Base-by-base conservation (phyloP, 352 stramenopile genomes). In the Globisporangium splendens region DNA sequence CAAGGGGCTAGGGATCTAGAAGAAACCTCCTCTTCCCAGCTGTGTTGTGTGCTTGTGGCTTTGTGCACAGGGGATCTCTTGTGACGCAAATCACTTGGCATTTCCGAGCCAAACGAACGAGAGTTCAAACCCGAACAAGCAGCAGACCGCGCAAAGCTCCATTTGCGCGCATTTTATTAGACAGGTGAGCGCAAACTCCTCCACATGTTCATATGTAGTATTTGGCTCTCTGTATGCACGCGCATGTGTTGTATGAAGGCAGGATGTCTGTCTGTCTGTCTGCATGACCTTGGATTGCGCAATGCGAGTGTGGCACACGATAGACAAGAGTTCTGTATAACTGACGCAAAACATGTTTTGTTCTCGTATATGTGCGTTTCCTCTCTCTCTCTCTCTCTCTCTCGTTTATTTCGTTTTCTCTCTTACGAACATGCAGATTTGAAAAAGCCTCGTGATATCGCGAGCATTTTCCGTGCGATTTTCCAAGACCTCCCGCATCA, bases 31-130 rank as follows among this genome's bases (percentile, higher is more conserved):
- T n/a, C 39, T 44, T n/a, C 17, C 17, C 39, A 15, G 12, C 39
- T 11, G 12, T 31, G 51, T 56, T 31, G 50, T 46, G 11, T 18
- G 17, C 13, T 21, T 28, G 33, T n/a, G 38, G 17, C 14, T 8
- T 4, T 31, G 11, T 18, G 28, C 50, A 20, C 13, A 44, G 18
- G 51, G 51, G 39, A 57, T 56, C 33, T 46, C 50, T 38, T 56
- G 33, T 20, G 39, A 15, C 39, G 39, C 39, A 44, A 44, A 44
- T 44, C 39, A 44, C 10, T 44, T 44, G 8, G 28, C 5, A 35
- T 44, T 44, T 44, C 39, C 39, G 39, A 44, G 39, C 39, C 39
- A 44, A 44, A 44, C 39, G 17, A 5, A 4, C 39, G 17, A 44
- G 17, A 15, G 39, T n/a, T 44, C 13, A 44, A 44, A 44, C 13